A percentile compares a stretch with the other conserved stretches of the same genome.
phyloP scores from a whole-genome alignment of 108 stramenopile genomes.

The Nitzschia sp. region DNA sequence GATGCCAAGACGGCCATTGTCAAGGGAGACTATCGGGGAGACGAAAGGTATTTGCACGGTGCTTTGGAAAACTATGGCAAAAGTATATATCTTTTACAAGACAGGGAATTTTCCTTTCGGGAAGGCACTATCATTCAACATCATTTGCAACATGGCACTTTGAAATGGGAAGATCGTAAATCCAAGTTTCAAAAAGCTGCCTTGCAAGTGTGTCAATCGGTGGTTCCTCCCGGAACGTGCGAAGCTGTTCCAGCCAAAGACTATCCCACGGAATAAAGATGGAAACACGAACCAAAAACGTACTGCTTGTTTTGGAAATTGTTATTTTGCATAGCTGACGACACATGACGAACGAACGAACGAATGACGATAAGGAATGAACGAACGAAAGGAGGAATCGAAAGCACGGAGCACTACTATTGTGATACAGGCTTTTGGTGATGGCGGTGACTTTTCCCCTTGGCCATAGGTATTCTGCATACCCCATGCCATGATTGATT shows the following conservation, averaged over 20 bases:
- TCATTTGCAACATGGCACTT: background rate
- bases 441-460: too few relatives aligned
- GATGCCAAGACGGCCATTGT: constrained; percentile 16
- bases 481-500: too few relatives aligned
- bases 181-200: constrained; percentile 8
- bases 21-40: constrained; percentile 6
- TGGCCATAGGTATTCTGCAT: too few relatives aligned
- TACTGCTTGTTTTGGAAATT: too few relatives aligned
- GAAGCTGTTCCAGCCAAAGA: background rate
- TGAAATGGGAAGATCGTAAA: constrained; percentile 1
- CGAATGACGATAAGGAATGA: background rate
- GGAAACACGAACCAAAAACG: background rate
- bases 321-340: too few relatives aligned
- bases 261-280: background rate
- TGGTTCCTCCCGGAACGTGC: too few relatives aligned
- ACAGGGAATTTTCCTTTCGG: constrained; percentile 13
- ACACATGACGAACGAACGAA: background rate
- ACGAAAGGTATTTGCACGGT: constrained; percentile 24
- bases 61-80: constrained; percentile 7
- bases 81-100: background rate
- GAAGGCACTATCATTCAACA: constrained; percentile 19
- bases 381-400: background rate
- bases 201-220: constrained; percentile 6
- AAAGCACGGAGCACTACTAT: background rate
- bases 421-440: too few relatives aligned